Evolutionary conservation across 2,329 filamentous ascomycete species (phyloP).

Genomic region (Torrubiella hemipterigena): DNA sequence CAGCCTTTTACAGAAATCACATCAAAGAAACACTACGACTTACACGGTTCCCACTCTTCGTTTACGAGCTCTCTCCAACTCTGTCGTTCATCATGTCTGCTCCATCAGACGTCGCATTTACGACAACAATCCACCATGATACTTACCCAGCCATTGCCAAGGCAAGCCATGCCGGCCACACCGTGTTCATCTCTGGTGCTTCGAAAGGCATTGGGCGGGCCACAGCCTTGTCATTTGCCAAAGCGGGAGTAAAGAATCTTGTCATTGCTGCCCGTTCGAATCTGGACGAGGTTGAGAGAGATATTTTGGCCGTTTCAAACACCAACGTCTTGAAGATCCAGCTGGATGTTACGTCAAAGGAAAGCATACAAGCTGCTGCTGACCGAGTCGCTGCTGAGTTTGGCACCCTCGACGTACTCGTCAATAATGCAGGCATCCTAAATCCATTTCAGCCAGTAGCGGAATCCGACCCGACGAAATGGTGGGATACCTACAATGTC

Average conservation of each 20-base stretch:
- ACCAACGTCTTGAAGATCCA: slow-evolving; percentile 25
- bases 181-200: slow-evolving; percentile 41
- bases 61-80: no score
- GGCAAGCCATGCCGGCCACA: slow-evolving; percentile 22
- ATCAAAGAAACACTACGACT: no score
- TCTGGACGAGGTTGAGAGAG: slow-evolving; percentile 21
- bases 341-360: slow-evolving; percentile 23
- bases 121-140: slow-evolving; percentile 26
- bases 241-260: slow-evolving; percentile 38
- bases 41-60: no score
- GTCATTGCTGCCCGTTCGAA: slow-evolving; percentile 39
- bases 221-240: slow-evolving; percentile 42
- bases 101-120: slow-evolving; percentile 13
- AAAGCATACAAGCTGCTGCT: slow-evolving; percentile 20
- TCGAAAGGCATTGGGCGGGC: slow-evolving; percentile 41
- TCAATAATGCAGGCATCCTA: slow-evolving; percentile 18
- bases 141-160: slow-evolving; percentile 40
- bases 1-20: no score
- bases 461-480: not conserved
- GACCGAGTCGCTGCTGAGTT: slow-evolving; percentile 18
- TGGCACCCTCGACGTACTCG: slow-evolving; percentile 31
- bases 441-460: not conserved
- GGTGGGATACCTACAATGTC: slow-evolving; percentile 18
- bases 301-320: slow-evolving; percentile 16
- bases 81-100: no score